A percentile compares a stretch with the other conserved stretches of the same genome.
Conservation (phyloP, 2,329 filamentous ascomycete genomes). For the Coniochaeta hoffmannii region DNA sequence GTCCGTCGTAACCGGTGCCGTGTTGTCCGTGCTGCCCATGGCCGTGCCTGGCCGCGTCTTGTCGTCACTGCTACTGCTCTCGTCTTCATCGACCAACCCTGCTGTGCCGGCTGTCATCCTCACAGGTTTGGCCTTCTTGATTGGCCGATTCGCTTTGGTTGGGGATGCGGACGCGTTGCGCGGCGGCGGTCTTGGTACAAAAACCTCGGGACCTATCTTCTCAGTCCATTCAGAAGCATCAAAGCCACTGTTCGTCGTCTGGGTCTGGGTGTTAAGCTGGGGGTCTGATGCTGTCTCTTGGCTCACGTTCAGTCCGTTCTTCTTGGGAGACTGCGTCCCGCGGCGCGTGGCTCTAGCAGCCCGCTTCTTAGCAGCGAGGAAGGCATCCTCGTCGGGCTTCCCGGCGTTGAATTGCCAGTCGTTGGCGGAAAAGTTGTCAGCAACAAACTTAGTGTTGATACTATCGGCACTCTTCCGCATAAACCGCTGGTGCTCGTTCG, state of each 20-base stretch:
- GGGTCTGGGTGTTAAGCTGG: slow-evolving; percentile 11
- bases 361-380: slow-evolving; percentile 22
- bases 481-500: slow-evolving; percentile 32
- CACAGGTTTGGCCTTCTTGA: slow-evolving; percentile 54
- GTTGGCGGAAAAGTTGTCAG: slow-evolving; percentile 34
- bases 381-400: slow-evolving; percentile 21
- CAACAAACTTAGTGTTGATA: slow-evolving; percentile 54
- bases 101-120: slow-evolving; percentile 40
- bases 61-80: slow-evolving; percentile 35
- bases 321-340: slow-evolving; percentile 31
- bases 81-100: slow-evolving; percentile 37
- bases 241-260: slow-evolving; percentile 27
- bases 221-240: slow-evolving; percentile 46
- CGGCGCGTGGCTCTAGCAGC: slow-evolving; percentile 30
- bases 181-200: slow-evolving; percentile 36
- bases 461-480: slow-evolving; percentile 47
- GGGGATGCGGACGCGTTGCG: slow-evolving; percentile 34
- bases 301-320: slow-evolving; percentile 9
- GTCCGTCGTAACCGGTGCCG: slow-evolving; percentile 20
- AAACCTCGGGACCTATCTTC: slow-evolving; percentile 47
- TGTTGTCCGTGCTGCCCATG: slow-evolving; percentile 26
- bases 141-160: slow-evolving; percentile 35
- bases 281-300: not conserved
- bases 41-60: slow-evolving; percentile 15
- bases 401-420: slow-evolving; percentile 48